Percentiles rank a stretch among this genome's conserved stretches.
Evolutionary conservation across 352 stramenopile genomes (phyloP).

Genomic region (Pythium plurisporium): DNA sequence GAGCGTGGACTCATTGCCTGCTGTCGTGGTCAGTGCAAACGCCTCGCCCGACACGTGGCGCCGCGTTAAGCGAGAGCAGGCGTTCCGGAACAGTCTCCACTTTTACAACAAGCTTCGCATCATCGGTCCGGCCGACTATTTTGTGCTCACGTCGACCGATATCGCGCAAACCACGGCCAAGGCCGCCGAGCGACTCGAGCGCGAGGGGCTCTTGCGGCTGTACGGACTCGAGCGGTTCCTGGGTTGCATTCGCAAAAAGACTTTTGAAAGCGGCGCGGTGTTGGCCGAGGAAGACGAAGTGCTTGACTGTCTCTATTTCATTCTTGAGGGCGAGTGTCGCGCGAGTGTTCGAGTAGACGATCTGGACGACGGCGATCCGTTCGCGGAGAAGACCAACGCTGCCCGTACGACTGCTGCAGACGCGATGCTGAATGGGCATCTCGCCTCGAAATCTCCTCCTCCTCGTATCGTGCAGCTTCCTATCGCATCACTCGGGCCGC

Average conservation of each 20-base stretch:
- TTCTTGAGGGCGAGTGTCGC: conserved; percentile 25
- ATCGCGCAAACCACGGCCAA: conserved; percentile 19
- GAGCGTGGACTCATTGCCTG: neutral
- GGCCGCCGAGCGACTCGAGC: conserved; percentile 19
- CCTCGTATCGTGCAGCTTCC: conserved; percentile 4
- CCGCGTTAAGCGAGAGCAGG: conserved; percentile 25
- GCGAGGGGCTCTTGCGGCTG: conserved; percentile 8
- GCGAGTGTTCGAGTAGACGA: conserved; percentile 19
- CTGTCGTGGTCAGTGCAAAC: conserved; percentile 2
- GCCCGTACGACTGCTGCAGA: neutral
- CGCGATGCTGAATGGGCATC: conserved; percentile 2
- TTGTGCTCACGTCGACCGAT: conserved; percentile 19
- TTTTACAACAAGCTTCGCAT: conserved; percentile 28
- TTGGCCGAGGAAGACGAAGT: conserved; percentile 15
- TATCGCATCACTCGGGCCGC: conserved; percentile 21
- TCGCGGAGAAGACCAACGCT: conserved; percentile 14
- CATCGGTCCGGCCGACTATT: conserved; percentile 24
- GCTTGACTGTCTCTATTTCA: conserved; percentile 15
- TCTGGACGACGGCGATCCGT: conserved; percentile 8
- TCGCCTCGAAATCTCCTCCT: neutral
- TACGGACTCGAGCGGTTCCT: conserved; percentile 24
- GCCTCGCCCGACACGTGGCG: conserved; percentile 22
- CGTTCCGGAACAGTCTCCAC: conserved; percentile 23
- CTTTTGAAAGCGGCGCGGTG: conserved; percentile 21
- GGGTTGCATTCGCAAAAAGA: conserved; percentile 23